A percentile compares a stretch with the other conserved stretches of the same genome.
Evolutionary conservation across 169 alveolate species (phyloP).

Genomic region (Babesia ovata): DNA sequence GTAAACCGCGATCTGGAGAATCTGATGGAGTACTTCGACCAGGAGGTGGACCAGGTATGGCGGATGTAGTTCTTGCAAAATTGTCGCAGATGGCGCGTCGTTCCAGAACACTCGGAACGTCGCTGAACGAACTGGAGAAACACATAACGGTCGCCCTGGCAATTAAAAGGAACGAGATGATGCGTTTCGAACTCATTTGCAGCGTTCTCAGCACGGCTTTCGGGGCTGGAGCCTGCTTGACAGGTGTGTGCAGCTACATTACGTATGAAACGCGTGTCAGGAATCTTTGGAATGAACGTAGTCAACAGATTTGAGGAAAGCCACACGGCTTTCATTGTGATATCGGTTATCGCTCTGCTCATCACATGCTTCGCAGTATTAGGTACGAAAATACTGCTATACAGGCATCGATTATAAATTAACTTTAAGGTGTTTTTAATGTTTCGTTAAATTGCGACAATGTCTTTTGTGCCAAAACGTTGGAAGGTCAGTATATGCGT

Average conservation of each 20-base stretch:
- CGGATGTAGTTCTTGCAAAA: constrained; percentile 24
- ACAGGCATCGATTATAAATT: constrained; percentile 70
- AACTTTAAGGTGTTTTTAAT: neutral
- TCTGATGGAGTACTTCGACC: constrained; percentile 85
- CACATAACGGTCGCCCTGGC: constrained; percentile 76
- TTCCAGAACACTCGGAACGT: constrained; percentile 44
- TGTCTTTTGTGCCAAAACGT: too few species aligned
- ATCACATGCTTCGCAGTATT: constrained; percentile 56
- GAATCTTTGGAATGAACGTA: constrained; percentile 81
- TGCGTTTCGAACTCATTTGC: constrained; percentile 78
- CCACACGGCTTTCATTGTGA: constrained; percentile 69
- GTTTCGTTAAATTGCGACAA: too few species aligned
- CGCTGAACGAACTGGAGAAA: constrained; percentile 73
- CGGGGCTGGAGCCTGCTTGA: constrained; percentile 79
- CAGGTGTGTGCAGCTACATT: constrained; percentile 62
- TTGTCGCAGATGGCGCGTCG: constrained; percentile 52
- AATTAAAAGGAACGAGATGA: constrained; percentile 78
- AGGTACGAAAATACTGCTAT: constrained; percentile 59
- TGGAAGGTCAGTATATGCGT: too few species aligned
- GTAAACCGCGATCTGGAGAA: constrained; percentile 80
- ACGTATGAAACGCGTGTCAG: constrained; percentile 1
- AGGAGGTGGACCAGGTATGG: constrained; percentile 82
- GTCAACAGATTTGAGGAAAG: constrained; percentile 71
- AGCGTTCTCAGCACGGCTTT: constrained; percentile 79
- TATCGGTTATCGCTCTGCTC: constrained; percentile 55